Conservation (phyloP, 73 alveolate genomes). For the Effrenium voratum region DNA sequence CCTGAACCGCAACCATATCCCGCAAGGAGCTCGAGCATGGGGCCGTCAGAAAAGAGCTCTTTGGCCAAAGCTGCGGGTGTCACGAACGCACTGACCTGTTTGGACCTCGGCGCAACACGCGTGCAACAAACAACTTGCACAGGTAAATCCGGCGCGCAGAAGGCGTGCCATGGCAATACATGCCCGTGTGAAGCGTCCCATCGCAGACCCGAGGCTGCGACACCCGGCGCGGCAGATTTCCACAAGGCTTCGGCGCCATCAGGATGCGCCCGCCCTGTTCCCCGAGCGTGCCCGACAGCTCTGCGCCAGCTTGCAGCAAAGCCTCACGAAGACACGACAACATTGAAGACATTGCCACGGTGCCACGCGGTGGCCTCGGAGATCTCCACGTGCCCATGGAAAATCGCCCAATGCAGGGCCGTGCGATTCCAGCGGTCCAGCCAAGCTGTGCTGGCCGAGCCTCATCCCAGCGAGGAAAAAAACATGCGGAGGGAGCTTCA, state of each 20-base stretch:
- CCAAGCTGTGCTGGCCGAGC: slow-evolving; percentile 57
- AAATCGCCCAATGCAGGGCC: slow-evolving; percentile 80
- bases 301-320: slow-evolving; percentile 62
- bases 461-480: too few species aligned
- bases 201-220: not conserved
- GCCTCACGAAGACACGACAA: not conserved
- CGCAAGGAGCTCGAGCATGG: not conserved
- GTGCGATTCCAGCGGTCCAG: slow-evolving; percentile 93
- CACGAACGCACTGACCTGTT: slow-evolving; percentile 29
- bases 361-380: slow-evolving; percentile 36
- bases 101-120: slow-evolving; percentile 28
- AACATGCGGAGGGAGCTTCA: not conserved
- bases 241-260: slow-evolving; percentile 35
- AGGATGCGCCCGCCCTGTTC: slow-evolving; percentile 75
- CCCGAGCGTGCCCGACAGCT: slow-evolving; percentile 41
- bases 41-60: not conserved
- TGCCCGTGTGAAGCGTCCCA: not conserved
- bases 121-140: not conserved
- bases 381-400: slow-evolving; percentile 59
- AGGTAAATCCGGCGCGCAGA: not conserved
- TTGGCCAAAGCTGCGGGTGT: slow-evolving; percentile 47
- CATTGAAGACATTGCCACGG: not conserved
- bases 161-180: too few species aligned
- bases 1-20: not conserved
- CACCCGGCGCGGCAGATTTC: slow-evolving; percentile 84